phyloP scores from a whole-genome alignment of 2,329 filamentous ascomycete genomes.

The Ascochyta fabae region DNA sequence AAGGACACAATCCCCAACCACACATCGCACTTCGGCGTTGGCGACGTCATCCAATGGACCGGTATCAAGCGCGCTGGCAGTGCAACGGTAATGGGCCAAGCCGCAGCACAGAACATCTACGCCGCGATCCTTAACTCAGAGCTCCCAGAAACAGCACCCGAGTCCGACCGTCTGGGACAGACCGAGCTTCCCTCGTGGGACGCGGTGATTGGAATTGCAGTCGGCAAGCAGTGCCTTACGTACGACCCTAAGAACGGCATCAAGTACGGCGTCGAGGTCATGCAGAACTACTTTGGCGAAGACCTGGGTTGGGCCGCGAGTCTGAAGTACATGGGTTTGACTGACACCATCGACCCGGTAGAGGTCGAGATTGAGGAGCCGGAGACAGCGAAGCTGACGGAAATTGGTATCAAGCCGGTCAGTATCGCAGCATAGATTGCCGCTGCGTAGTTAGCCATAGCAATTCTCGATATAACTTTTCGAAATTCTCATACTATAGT shows the following conservation, averaged over 20 bases:
- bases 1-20: conserved; percentile 61
- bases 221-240: conserved; percentile 72
- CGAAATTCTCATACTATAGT: too few relatives aligned
- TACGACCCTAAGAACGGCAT: conserved; percentile 66
- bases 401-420: conserved; percentile 41
- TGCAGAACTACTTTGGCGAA: conserved; percentile 69
- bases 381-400: conserved; percentile 31
- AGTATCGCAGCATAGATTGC: conserved; percentile 28
- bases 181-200: conserved; percentile 43
- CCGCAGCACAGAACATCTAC: conserved; percentile 65
- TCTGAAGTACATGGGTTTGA: conserved; percentile 42
- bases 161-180: conserved; percentile 23
- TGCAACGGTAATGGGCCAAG: conserved; percentile 76
- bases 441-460: background rate
- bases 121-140: conserved; percentile 46
- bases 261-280: conserved; percentile 66
- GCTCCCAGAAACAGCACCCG: conserved; percentile 16
- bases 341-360: conserved; percentile 41
- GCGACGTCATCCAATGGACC: conserved; percentile 74
- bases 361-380: conserved; percentile 22
- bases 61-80: conserved; percentile 81
- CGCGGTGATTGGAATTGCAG: conserved; percentile 71
- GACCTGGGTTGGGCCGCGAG: conserved; percentile 63
- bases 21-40: conserved; percentile 69
- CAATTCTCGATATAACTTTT: background rate